A percentile compares a stretch with the other conserved stretches of the same genome.
These are phyloP conservation scores for Nannochloropsis granulata DNA, from an alignment of 108 stramenopile species.

Conservation along the genomic window DNA sequence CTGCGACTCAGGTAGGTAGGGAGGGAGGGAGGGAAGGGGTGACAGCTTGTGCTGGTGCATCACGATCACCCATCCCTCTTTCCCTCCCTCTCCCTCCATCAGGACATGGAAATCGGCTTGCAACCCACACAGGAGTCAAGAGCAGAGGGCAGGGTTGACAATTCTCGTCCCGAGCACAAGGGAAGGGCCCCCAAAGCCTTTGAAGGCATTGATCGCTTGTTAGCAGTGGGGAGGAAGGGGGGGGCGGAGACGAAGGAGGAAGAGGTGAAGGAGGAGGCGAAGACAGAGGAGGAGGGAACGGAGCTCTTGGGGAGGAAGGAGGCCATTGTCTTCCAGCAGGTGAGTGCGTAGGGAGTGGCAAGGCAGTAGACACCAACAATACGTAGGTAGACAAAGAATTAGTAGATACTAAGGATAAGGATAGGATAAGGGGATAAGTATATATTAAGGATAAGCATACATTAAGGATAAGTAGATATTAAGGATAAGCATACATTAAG, in stretches of 20 bases:
- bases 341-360: background rate
- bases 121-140: constrained; percentile 22
- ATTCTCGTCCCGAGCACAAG: background rate
- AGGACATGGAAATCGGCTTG: constrained; percentile 25
- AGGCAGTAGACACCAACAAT: too few relatives aligned
- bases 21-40: too few relatives aligned
- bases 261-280: background rate
- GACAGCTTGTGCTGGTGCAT: too few relatives aligned
- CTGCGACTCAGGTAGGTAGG: constrained; percentile 11
- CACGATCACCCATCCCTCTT: background rate
- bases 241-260: background rate
- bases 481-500: too few relatives aligned
- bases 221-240: background rate
- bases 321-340: background rate
- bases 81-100: background rate
- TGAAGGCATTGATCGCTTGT: background rate
- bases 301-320: background rate
- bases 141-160: constrained; percentile 4
- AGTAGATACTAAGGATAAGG: too few relatives aligned
- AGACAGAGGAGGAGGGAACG: constrained; percentile 7
- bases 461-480: too few relatives aligned
- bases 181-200: background rate
- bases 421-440: too few relatives aligned
- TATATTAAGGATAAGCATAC: too few relatives aligned
- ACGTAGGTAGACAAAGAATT: too few relatives aligned